Conservation (phyloP, 768 basidiomycete species). For the Thelephora ganbajun region DNA sequence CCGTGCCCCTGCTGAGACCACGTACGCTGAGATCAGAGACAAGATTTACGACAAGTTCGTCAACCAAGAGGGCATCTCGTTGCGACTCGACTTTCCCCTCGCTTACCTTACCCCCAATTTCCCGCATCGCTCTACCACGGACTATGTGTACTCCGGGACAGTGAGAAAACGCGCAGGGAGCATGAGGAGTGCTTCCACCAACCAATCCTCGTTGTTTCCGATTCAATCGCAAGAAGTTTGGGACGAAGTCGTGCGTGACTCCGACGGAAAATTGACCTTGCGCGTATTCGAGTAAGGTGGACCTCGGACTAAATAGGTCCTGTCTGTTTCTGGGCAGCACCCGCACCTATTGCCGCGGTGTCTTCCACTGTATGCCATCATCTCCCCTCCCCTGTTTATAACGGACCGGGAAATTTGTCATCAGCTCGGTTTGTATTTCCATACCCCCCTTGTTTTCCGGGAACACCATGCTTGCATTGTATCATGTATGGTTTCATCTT, state of each 20-base stretch:
- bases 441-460: too few relatives aligned
- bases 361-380: too few relatives aligned
- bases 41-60: constrained; percentile 54
- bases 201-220: constrained; percentile 21
- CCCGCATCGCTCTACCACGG: constrained; percentile 1
- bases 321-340: too few relatives aligned
- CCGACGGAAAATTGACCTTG: constrained; percentile 42
- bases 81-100: constrained; percentile 41
- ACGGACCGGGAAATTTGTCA: too few relatives aligned
- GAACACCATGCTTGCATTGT: too few relatives aligned
- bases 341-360: too few relatives aligned
- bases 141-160: not conserved
- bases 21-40: constrained; percentile 39
- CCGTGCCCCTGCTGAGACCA: constrained; percentile 31
- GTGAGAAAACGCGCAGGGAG: constrained; percentile 8
- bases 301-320: too few relatives aligned
- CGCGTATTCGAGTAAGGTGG: constrained; percentile 29
- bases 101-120: constrained; percentile 31
- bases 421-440: too few relatives aligned
- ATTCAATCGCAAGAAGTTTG: constrained; percentile 47
- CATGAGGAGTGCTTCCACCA: constrained; percentile 17
- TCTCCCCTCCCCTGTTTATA: too few relatives aligned
- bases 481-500: too few relatives aligned
- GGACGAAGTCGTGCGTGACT: constrained; percentile 31
- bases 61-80: constrained; percentile 40